Evolutionary conservation across 345 rosid species (phyloP), one percentile per base, ranked within the genome.

Genomic region (Ailanthus altissimus): DNA sequence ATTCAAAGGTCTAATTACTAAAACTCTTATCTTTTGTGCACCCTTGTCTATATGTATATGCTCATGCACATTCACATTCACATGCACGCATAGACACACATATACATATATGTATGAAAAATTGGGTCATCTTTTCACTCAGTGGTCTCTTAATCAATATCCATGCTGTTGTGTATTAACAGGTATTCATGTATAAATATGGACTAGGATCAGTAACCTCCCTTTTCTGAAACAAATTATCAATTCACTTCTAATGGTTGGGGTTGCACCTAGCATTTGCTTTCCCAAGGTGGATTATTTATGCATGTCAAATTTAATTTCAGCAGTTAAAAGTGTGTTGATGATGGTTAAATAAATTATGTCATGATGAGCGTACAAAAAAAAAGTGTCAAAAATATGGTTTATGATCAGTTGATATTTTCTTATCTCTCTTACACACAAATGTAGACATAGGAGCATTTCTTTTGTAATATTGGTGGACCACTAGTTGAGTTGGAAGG

Each of bases 1-100:
- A 96, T 89, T 78, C 92, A 38, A 90, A 96, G 99, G 99, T 96
- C 32, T 65, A 46, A 1, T 40, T 73, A 53, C 40, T 58, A 50
- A 51, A 26, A 49, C 8, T 9, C n/a, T n/a, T 45, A 46, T 65
- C 5, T 74, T n/a, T 63, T 60, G 36, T 16, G 38, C 62, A 21
- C 14, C 8, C 23, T 38, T 25, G 20, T 62, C 2, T 6, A 2
- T 38, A 15, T 18, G 15, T 46, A 6, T 54, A 10, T n/a, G 26
- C 18, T 0, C 16, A 6, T 72, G 32, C 40, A 38, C 38, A 13
- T 25, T 6, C 18, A 16, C n/a, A 38, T 38, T 9, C 5, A 20
- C 9, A 62, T 9, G 36, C 42, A 16, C 13, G 0, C 0, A 3
- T 9, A 62, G 20, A 16, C 13, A 0, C 3, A 8, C 67, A 38